Evolutionary conservation across 1,139 yeast species (phyloP).

Genomic region (Lodderomyces parapsilosis): DNA sequence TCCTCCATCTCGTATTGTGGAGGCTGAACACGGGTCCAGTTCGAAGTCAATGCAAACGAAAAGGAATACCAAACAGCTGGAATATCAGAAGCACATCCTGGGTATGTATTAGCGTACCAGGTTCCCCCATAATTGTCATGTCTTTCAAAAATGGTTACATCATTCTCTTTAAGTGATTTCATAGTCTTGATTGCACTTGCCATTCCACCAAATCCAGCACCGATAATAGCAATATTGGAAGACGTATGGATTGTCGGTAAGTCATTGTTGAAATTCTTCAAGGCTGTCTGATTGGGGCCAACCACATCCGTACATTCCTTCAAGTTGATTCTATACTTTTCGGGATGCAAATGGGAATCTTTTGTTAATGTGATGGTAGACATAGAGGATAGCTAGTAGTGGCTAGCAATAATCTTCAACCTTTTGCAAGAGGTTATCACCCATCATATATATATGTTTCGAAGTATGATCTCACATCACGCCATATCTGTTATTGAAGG

Average conservation of each 20-base stretch:
- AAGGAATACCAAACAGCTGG: conserved; percentile 51
- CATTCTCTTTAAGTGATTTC: conserved; percentile 31
- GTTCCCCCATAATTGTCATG: conserved; percentile 28
- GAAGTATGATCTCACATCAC: no score
- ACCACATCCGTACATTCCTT: conserved; percentile 30
- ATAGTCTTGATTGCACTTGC: conserved; percentile 30
- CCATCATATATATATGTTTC: no score
- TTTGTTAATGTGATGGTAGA: conserved; percentile 24
- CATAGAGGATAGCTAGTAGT: no score
- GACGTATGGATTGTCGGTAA: conserved; percentile 23
- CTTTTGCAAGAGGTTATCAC: no score
- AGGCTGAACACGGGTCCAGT: conserved; percentile 47
- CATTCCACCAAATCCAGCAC: conserved; percentile 51
- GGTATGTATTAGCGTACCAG: background rate
- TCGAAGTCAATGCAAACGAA: conserved; percentile 37
- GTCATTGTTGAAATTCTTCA: conserved; percentile 11
- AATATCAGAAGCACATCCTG: conserved; percentile 45
- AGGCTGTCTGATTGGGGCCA: conserved; percentile 17
- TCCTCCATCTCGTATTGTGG: conserved; percentile 50
- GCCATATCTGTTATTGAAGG: no score
- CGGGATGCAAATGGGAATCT: conserved; percentile 35
- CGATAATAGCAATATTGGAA: conserved; percentile 41
- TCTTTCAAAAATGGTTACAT: conserved; percentile 41
- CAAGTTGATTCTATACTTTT: conserved; percentile 27
- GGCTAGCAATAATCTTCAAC: no score